Base-by-base conservation (phyloP, 805 yeast genomes). In the Wickerhamomyces chaumierensis region DNA sequence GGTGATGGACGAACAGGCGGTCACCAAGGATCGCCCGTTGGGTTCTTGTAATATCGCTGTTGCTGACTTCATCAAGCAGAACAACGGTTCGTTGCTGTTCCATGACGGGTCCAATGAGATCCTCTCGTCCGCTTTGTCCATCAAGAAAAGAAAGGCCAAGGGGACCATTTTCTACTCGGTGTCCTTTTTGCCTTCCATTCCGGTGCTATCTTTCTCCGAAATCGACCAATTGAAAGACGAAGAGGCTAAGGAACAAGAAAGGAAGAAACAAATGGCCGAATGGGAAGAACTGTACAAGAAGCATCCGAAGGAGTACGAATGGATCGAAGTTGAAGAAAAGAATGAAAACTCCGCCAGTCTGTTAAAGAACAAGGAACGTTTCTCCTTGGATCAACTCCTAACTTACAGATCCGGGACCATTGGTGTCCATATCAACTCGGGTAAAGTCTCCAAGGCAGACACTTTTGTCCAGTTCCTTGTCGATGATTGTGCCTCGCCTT, bases 401-500 rank as follows among this genome's bases (percentile, higher is more conserved):
- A 53, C 67, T 25, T 65, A 71, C 55, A 70, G 78, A 50, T 68
- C 83, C 19, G 94, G 94, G 62, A 66, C 70, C 32, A 51, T 81
- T 36, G 68, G 72, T 25, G 67, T 80, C 31, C 74, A 74, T 48
- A 42, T 82, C 18, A 34, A 67, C 8, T 53, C 58, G 9, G 88
- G 83, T 39, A 52, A 50, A 11, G 63, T 78, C 36, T 54, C 62
- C 37, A 67, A 61, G 46, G 59, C 73, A 2, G 75, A 71, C 36
- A 54, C 69, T 4, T 73, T 56, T 46, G 63, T 81, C 25, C 83
- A 79, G 45, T 60, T 74, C 14, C 61, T 78, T 38, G 66, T 81
- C 44, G 94, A 83, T 57, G 88, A 82, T 49, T 62, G 66, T 31
- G 65, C 68, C 1, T 69, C 65, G 37, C 86, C 92, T 2, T 66